Evolutionary conservation across 1,284 basidiomycete genomes (phyloP), one percentile per base, ranked within the genome.

Genomic region (Ganoderma boninense): DNA sequence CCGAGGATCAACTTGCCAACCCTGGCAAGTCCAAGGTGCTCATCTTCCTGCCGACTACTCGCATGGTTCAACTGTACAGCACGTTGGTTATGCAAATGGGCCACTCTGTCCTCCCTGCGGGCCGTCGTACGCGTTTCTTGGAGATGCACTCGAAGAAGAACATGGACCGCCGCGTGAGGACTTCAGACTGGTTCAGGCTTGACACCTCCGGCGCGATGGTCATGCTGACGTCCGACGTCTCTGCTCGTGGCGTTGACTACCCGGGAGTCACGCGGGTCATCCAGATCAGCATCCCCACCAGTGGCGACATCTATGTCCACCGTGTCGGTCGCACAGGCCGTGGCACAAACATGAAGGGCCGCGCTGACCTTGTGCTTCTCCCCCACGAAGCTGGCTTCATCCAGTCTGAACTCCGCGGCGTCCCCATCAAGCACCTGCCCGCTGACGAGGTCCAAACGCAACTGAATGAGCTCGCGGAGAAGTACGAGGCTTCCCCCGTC

Each of bases 251-350:
- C 26, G 91, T 98, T 69, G 95, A 97, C 81, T 97, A 97, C 79
- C 95, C 94, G 8, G 91, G 90, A 32, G 95, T 98, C 29, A 97
- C 96, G 0, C 91, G 97, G 38, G 95, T 99, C 67, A 95, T 99
- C 76, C 97, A 99, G 81, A 84, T 99, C 67, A 96, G 97, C 69
- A 84, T 95, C 5, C 96, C 97, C 0, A 80, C 83, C 8, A 86
- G 81, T 6, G 80, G 88, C 13, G 93, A 97, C 61, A 90, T 94
- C 76, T 99, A 99, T 81, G 87, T 97, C 64, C 97, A 98, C 79
- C 93, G 97, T 72, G 91, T 99, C 62, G 96, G 97, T 2, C 89
- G 97, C 71, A 98, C 97, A 0, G 97, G 96, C 26, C 92, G 97
- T 76, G 94, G 91, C 2, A 86, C 86, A 13, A 86, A 87, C 49